Percentiles rank a stretch among this genome's conserved stretches.
These are phyloP conservation scores for Kwoniella europaea DNA, from an alignment of 768 basidiomycete species.

Conservation along the genomic window DNA sequence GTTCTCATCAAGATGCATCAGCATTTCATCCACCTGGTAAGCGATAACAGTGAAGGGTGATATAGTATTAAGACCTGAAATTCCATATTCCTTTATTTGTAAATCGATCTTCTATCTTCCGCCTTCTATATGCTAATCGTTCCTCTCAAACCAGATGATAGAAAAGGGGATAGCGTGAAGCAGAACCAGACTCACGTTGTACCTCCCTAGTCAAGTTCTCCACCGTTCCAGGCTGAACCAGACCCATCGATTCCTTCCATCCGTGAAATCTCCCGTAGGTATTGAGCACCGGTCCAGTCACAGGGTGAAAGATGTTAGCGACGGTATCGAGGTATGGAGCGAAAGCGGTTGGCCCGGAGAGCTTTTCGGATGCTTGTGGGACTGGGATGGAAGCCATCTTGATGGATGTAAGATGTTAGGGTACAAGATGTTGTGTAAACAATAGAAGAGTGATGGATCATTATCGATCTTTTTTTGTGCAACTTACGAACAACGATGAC, in stretches of 20 bases:
- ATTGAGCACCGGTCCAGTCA: constrained; percentile 66
- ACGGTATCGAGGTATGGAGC: constrained; percentile 55
- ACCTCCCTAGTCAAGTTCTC: constrained; percentile 94
- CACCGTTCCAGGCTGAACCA: constrained; percentile 88
- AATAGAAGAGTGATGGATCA: neutral
- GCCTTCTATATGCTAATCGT: neutral
- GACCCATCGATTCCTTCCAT: constrained; percentile 79
- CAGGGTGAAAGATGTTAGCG: constrained; percentile 50
- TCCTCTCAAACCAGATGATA: neutral
- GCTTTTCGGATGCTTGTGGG: constrained; percentile 24
- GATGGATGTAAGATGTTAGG: neutral
- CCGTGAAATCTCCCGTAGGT: constrained; percentile 74
- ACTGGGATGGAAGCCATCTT: constrained; percentile 17
- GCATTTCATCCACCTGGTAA: neutral
- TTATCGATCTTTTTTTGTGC: constrained; percentile 8
- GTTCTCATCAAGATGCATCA: constrained; percentile 15
- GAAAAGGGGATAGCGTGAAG: neutral
- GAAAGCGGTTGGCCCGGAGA: constrained; percentile 43
- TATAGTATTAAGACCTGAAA: too few relatives aligned
- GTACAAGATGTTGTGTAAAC: neutral
- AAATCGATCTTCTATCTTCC: neutral
- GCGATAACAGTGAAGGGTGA: too few relatives aligned
- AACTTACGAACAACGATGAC: neutral
- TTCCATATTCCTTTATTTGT: neutral
- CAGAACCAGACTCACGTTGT: constrained; percentile 67